A percentile compares a stretch with the other conserved stretches of the same genome.
phyloP scores from a whole-genome alignment of 2,329 filamentous ascomycete species.

The Talaromyces piceae region DNA sequence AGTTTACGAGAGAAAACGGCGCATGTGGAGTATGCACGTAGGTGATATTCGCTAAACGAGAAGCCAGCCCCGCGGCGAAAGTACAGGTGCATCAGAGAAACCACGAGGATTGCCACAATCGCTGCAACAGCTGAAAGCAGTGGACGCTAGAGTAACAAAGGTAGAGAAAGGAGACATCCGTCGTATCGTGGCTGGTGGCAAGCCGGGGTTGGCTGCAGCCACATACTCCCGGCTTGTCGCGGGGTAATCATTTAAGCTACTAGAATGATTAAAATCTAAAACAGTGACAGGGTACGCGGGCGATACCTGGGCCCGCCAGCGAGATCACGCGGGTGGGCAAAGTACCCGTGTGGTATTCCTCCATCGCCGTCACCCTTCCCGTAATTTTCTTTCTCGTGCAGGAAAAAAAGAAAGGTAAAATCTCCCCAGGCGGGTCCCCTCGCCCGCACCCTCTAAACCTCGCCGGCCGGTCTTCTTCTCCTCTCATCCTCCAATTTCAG shows the following conservation, averaged over 20 bases:
- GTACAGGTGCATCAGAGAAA: too few species aligned
- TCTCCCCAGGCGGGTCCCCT: neutral
- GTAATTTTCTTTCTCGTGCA: neutral
- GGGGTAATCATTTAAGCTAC: neutral
- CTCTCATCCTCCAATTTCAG: neutral
- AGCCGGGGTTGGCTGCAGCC: neutral
- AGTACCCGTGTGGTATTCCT: neutral
- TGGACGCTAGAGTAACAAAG: neutral
- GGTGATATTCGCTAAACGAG: too few species aligned
- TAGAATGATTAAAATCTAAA: too few species aligned
- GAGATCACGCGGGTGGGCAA: neutral
- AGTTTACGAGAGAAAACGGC: neutral
- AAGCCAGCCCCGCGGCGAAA: neutral
- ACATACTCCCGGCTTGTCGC: conserved; percentile 2
- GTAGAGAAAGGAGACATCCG: neutral
- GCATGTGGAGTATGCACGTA: too few species aligned
- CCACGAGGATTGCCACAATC: too few species aligned
- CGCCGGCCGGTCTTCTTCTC: neutral
- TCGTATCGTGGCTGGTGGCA: neutral
- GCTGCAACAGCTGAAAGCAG: too few species aligned
- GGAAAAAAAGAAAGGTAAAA: neutral
- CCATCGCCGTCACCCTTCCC: too few species aligned
- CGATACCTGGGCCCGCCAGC: neutral
- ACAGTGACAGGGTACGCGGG: neutral
- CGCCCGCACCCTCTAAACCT: neutral